phyloP scores from a whole-genome alignment of 176 grass and related monocot genomes.

The Avena eriantha region DNA sequence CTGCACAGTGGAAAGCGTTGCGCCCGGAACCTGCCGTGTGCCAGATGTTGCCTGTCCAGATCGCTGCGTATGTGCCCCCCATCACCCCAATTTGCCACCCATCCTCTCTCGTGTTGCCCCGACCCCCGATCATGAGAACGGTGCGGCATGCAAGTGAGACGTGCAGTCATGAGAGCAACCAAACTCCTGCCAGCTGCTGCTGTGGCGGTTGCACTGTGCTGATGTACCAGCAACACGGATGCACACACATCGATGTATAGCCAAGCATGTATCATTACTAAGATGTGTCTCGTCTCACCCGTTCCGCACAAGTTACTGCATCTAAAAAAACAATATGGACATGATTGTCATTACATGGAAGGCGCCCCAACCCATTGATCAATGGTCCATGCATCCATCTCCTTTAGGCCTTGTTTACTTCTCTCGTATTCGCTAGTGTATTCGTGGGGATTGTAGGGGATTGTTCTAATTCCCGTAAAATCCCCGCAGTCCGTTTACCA shows the following conservation, averaged over 20 bases:
- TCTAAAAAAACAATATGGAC: background rate
- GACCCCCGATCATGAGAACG: background rate
- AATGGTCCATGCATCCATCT: constrained; percentile 11
- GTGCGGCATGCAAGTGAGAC: background rate
- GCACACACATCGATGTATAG: background rate
- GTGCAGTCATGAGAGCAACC: background rate
- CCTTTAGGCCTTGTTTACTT: no score
- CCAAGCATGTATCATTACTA: no score
- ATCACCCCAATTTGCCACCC: background rate
- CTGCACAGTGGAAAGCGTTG: background rate
- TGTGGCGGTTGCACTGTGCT: background rate
- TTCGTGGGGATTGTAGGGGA: no score
- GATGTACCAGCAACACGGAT: background rate
- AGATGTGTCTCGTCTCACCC: background rate
- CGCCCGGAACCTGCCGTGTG: background rate
- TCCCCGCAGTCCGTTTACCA: no score
- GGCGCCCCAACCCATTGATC: background rate
- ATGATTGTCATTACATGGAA: background rate
- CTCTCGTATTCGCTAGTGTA: no score
- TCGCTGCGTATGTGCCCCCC: background rate
- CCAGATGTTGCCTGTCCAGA: background rate
- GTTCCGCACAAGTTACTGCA: background rate
- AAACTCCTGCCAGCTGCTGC: background rate
- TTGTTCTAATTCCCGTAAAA: no score
- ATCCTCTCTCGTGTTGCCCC: background rate